Evolutionary conservation across 495 filamentous ascomycete genomes (phyloP), one percentile per base, ranked within the genome.

Genomic region (Xylaria longipes): DNA sequence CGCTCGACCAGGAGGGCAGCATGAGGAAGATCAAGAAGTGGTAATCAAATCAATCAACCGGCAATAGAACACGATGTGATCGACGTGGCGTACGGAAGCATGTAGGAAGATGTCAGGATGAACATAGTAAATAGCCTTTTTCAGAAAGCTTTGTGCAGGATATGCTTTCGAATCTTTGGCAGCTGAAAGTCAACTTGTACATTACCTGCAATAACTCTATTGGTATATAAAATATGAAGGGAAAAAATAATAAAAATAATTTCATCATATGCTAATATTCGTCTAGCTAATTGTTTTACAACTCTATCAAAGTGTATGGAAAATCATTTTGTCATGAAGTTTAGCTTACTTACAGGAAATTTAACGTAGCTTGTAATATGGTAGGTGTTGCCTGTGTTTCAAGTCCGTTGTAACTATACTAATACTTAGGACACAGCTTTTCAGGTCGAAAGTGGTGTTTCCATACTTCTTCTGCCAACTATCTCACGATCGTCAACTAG

Each of bases 1-100:
- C 92, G 67, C 82, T 97, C 65, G 80, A 89, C 71, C 89, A 92
- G 83, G 89, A 93, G 77, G 93, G 94, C 27, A 95, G 92, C 71
- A 97, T 97, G 94, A 91, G 89, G 82, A 90, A 94, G 80, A 80
- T 86, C 46, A 84, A 85, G 79, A 79, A 76, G 64, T 88, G 84
- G 84, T 85, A 78, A 74, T 45, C 5, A 8, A 22, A 83, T 83
- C 84, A 78, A 74, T 45, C 5, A 8, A 22, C 48, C 46, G 31
- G 14, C 25, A n/a, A 22, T 20, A 67, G n/a, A 35, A 56, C 33
- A 29, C 17, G 64, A 67, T 2, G 64, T 15, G 48, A 29, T 20
- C 33, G n/a, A 35, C 12, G 11, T 46, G 39, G 52, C 37, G 50
- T 15, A 58, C 27, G 52, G 22, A 29, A 29, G 22, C 4, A 29